Conservation (phyloP, 208 protist species). For the Leishmania aethiopica region DNA sequence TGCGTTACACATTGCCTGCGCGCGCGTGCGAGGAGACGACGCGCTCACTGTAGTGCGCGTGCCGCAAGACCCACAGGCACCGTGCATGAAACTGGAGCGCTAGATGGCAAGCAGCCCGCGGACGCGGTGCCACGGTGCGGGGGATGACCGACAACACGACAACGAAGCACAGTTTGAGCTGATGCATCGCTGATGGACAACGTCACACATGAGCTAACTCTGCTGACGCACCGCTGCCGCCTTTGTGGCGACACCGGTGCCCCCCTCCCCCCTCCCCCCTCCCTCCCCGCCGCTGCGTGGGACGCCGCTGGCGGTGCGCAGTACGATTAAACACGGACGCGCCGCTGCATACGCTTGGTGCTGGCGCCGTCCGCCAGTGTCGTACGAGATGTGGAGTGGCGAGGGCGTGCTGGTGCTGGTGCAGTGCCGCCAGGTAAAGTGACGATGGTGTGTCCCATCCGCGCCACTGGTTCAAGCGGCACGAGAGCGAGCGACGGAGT, state of each 20-base stretch:
- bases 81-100: slow-evolving; percentile 28
- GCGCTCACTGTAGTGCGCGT: slow-evolving; percentile 27
- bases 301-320: background rate
- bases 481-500: slow-evolving; percentile 10
- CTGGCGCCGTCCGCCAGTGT: slow-evolving; percentile 28
- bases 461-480: slow-evolving; percentile 24
- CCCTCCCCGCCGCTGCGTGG: background rate
- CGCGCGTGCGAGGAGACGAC: background rate
- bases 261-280: background rate
- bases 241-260: background rate
- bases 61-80: slow-evolving; percentile 25
- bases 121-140: slow-evolving; percentile 7
- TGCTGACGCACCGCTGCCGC: slow-evolving; percentile 11
- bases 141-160: slow-evolving; percentile 15
- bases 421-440: slow-evolving; percentile 28
- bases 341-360: slow-evolving; percentile 22
- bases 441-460: slow-evolving; percentile 21
- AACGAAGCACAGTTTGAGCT: too few species aligned
- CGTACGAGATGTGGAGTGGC: slow-evolving; percentile 11
- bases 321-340: slow-evolving; percentile 32
- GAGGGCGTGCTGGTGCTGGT: slow-evolving; percentile 2
- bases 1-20: slow-evolving; percentile 16
- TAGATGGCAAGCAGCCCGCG: background rate
- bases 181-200: too few species aligned
- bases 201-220: too few species aligned